Evolutionary conservation across 2,329 filamentous ascomycete species (phyloP), one percentile per base, ranked within the genome.

Genomic region (Colletotrichum sp.): DNA sequence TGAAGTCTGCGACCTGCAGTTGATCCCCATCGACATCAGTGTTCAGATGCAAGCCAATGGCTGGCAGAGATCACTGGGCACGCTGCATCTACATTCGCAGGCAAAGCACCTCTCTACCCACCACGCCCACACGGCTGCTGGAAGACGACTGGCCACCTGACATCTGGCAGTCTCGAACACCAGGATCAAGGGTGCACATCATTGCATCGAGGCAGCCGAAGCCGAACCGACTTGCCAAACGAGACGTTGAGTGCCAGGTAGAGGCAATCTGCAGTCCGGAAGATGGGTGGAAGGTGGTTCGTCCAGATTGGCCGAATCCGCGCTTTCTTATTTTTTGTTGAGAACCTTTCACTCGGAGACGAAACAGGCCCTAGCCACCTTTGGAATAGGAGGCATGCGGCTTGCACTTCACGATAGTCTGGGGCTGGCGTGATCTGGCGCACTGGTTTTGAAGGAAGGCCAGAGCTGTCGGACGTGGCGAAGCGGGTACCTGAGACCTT

Each of bases 301-400:
- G 44, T 64, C 64, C 12, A 64, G 30, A 64, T n/a, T 52, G 32
- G 28, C 26, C 64, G 55, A 34, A 16, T 22, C 30, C 44, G 59
- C 15, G 48, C n/a, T 76, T 76, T 44, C 63, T 75, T 68, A 60
- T 72, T 52, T 76, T 74, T 74, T 76, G 74, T 76, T 76, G 74
- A 69, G 74, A 69, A 69, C 30, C 74, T 52, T 48, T 32, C 64
- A 59, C 65, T 76, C 52, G 74, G 48, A 65, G 71, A 74, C 48
- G 70, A 74, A 74, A 74, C 74, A 69, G 59, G 26, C 18, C 59
- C 65, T 76, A 76, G 64, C 74, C 74, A 10, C 12, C 32, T 76
- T 69, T 6, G 74, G 74, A 22, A 36, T 76, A 48, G 70, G 28
- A 74, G 30, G 44, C 15, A 68, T 76, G 71, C 64, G 74, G 36